Evolutionary conservation across 768 basidiomycete genomes (phyloP), one percentile per base, ranked within the genome.

Genomic region (Pleurotus cornucopiae): DNA sequence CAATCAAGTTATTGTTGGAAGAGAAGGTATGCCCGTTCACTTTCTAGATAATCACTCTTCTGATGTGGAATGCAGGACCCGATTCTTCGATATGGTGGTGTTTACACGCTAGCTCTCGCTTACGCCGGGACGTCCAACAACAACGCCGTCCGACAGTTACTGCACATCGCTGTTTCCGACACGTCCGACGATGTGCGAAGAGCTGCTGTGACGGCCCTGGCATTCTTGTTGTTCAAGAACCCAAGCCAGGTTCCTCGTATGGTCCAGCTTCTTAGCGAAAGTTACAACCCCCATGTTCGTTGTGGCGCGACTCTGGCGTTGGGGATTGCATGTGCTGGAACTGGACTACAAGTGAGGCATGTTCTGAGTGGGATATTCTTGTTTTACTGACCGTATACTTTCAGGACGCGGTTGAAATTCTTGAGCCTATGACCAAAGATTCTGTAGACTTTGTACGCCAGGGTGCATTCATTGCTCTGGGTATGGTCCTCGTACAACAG

Each of bases 351-450:
- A 80, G 92, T 91, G 58, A 57, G 78, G 9, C 41, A 6, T 66
- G 25, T 11, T 5, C 6, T 34, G 20, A 48, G 26, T 25, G n/a
- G 20, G 6, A 55, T 6, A 30, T 46, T 20, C 16, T 18, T 54
- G 16, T 30, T 26, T 12, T 40, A 26, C 44, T 41, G 37, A 43
- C 57, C 61, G 48, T 60, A n/a, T 54, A 40, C 14, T 60, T 9
- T 54, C 11, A 95, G 88, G 95, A 98, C 72, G 97, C 97, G 18
- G 84, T 98, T 57, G 94, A 94, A 61, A 91, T 99, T 60, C 74
- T 99, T 60, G 94, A 98, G 69, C 97, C 97, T 4, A 93, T 99
- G 90, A 97, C 94, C 16, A 97, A 93, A 66, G 97, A 99, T 62
- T 86, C 94, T 20, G 91, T 98, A 45, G 97, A 99, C 71, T 99